phyloP scores from a whole-genome alignment of 2,329 filamentous ascomycete species.

The Botryotinia convoluta region DNA sequence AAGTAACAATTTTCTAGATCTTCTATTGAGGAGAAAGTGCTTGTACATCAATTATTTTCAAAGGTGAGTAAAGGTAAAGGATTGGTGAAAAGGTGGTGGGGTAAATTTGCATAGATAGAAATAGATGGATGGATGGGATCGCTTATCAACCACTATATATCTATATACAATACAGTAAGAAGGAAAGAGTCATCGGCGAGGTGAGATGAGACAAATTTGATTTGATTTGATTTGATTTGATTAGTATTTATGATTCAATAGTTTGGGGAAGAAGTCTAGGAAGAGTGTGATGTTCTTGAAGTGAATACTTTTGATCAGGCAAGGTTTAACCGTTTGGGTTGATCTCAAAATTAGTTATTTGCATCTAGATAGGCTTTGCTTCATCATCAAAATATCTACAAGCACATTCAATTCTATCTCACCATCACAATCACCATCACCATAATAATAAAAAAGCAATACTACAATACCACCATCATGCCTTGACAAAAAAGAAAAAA shows the following conservation, averaged over 20 bases:
- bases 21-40: not conserved
- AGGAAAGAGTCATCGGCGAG: not conserved
- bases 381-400: not conserved
- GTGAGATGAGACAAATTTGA: not conserved
- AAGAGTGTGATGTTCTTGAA: not conserved
- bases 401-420: not conserved
- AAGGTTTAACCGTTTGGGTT: not conserved
- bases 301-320: not conserved
- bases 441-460: not conserved
- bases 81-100: slow-evolving; percentile 4
- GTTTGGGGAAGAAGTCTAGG: not conserved
- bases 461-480: not conserved
- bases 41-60: not conserved
- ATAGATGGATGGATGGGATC: not conserved
- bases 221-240: no score
- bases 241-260: not conserved
- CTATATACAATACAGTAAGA: no score
- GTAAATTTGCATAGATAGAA: not conserved
- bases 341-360: not conserved
- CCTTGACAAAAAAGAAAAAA: not conserved
- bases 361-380: not conserved
- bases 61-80: not conserved
- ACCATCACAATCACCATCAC: not conserved
- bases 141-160: not conserved
- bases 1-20: not conserved